These are phyloP conservation scores for Marsdenia floribunda DNA, from an alignment of 257 asterid species.

Conservation along the genomic window DNA sequence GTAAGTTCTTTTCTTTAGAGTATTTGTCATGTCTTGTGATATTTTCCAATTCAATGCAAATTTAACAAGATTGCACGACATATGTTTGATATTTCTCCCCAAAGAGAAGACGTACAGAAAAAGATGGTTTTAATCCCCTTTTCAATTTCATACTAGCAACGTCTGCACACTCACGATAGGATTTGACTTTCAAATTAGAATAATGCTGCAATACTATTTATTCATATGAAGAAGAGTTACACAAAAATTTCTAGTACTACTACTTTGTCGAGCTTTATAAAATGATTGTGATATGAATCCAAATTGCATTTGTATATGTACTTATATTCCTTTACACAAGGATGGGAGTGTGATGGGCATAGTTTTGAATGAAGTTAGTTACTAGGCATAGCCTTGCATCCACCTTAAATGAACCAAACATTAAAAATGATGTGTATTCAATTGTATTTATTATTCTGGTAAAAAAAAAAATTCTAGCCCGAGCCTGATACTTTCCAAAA, in stretches of 20 bases:
- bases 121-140: background rate
- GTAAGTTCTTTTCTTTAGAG: background rate
- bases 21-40: background rate
- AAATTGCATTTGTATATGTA: too few relatives aligned
- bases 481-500: background rate
- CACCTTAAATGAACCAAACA: too few relatives aligned
- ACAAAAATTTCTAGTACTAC: too few relatives aligned
- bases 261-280: too few relatives aligned
- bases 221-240: background rate
- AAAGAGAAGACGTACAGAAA: background rate
- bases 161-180: background rate
- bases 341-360: background rate
- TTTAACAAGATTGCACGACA: background rate
- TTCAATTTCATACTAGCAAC: background rate
- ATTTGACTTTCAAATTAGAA: background rate
- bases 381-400: background rate
- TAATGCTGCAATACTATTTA: background rate
- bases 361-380: background rate
- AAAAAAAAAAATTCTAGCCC: too few relatives aligned
- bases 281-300: too few relatives aligned
- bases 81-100: conserved; percentile 4
- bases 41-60: background rate
- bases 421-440: too few relatives aligned
- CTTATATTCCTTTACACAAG: too few relatives aligned
- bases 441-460: too few relatives aligned